Evolutionary conservation across 768 basidiomycete genomes (phyloP).

Genomic region (Calocera viscosa): DNA sequence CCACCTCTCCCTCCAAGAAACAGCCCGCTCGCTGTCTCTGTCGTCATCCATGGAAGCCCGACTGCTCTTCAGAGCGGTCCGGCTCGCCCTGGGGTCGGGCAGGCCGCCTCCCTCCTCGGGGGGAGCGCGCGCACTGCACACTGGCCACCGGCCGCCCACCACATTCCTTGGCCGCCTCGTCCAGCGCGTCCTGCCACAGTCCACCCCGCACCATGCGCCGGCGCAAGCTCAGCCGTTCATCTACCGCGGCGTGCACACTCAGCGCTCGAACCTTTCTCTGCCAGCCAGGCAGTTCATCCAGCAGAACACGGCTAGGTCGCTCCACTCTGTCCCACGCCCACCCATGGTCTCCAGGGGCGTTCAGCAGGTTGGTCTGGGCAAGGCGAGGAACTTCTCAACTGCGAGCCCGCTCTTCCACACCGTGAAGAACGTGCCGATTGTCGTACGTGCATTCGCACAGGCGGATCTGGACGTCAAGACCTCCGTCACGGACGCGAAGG

Average conservation of each 20-base stretch:
- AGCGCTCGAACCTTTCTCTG: background rate
- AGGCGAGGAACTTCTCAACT: conserved; percentile 6
- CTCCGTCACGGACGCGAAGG: background rate
- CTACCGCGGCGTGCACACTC: background rate
- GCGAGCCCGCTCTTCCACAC: conserved; percentile 7
- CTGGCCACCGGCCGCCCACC: conserved; percentile 5
- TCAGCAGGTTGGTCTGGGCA: background rate
- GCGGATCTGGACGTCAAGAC: conserved; percentile 3
- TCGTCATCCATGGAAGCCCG: conserved; percentile 3
- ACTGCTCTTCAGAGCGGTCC: background rate
- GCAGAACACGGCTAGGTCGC: background rate
- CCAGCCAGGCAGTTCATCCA: background rate
- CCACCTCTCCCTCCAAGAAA: background rate
- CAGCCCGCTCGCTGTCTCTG: background rate
- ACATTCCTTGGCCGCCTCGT: background rate
- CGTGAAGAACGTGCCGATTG: conserved; percentile 2
- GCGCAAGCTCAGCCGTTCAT: background rate
- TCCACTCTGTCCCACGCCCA: background rate
- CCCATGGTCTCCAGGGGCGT: background rate
- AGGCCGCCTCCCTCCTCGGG: conserved; percentile 2
- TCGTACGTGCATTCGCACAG: background rate
- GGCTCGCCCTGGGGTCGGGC: conserved; percentile 8
- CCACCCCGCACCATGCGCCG: background rate
- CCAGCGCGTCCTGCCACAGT: background rate
- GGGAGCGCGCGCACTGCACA: conserved; percentile 3